Evolutionary conservation across 345 rosid species (phyloP), one percentile per base, ranked within the genome.

Genomic region (Leavenworthia alabamica): DNA sequence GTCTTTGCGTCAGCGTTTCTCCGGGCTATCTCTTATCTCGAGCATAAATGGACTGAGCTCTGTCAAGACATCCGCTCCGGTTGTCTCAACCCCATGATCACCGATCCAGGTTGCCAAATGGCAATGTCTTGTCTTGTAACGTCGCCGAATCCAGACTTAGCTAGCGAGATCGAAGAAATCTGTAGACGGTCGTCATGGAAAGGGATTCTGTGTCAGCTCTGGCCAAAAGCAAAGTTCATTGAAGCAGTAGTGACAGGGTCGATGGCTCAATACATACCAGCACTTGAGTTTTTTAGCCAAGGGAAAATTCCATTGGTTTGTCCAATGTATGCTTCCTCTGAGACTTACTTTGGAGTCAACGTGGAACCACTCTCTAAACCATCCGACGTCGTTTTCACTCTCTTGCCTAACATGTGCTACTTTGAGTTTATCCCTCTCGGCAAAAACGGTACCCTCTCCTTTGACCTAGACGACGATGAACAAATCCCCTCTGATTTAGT

Each of bases 201-300:
- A 60, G 96, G 95, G 56, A 88, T 91, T 52, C 78, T 91, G 7
- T 82, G 72, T 70, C 82, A 64, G 73, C 74, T 91, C 9, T 91
- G 95, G 96, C 98, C 96, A 8, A 74, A 71, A 51, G 86, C 98
- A 11, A 88, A 91, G 81, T 91, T 77, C 74, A 81, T 91, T 35
- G 98, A 91, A 69, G 94, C 88, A 39, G 88, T 91, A 20, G 88
- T 91, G 42, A 91, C 98, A 23, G 96, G 96, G 5, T 84, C 98
- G 4, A 91, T 91, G 98, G 95, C 98, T 20, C 98, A 91, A 17
- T 91, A 91, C 55, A 81, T 91, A 46, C 82, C 94, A 1, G 83
- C 86, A 23, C 90, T 91, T 7, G 91, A 86, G 75, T 80, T 81
- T 40, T 91, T 82, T 72, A 79, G 90, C 28, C 90, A 88, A 2